Conservation (phyloP, 2,329 filamentous ascomycete genomes). For the Macrophomina tecta region DNA sequence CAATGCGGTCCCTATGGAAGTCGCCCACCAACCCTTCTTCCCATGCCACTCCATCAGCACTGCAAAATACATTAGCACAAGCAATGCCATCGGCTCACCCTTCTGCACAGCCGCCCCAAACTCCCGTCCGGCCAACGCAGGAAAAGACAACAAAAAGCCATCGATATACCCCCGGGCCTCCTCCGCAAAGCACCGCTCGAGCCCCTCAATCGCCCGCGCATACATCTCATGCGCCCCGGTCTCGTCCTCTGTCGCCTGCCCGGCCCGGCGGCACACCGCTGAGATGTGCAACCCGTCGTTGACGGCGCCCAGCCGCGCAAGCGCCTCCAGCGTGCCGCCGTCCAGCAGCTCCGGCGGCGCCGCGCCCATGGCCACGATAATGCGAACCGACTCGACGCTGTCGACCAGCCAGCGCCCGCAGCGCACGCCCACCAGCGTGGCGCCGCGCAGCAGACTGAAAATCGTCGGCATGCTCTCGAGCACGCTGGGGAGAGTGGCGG, state of each 20-base stretch:
- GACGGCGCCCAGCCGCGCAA: background rate
- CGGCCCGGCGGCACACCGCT: too few species aligned
- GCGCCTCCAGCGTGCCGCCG: background rate
- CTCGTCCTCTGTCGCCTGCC: background rate
- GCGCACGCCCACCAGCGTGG: background rate
- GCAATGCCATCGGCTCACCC: background rate
- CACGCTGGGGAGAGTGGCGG: background rate
- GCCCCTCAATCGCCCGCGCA: background rate
- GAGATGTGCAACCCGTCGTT: background rate
- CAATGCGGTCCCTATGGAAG: background rate
- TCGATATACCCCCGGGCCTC: background rate
- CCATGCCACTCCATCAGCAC: background rate
- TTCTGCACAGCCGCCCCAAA: background rate
- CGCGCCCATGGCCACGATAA: background rate
- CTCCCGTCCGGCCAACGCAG: background rate
- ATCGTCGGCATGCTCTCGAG: background rate
- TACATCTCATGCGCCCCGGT: background rate
- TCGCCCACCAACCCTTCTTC: constrained; percentile 3
- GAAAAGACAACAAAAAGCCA: background rate
- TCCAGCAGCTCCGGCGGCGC: background rate
- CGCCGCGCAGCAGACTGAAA: background rate
- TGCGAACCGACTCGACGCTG: background rate
- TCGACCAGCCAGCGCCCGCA: background rate
- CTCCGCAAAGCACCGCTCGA: constrained; percentile 2
- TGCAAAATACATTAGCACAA: background rate